Conservation (phyloP, 768 basidiomycete species). For the Tulasnella sp. region DNA sequence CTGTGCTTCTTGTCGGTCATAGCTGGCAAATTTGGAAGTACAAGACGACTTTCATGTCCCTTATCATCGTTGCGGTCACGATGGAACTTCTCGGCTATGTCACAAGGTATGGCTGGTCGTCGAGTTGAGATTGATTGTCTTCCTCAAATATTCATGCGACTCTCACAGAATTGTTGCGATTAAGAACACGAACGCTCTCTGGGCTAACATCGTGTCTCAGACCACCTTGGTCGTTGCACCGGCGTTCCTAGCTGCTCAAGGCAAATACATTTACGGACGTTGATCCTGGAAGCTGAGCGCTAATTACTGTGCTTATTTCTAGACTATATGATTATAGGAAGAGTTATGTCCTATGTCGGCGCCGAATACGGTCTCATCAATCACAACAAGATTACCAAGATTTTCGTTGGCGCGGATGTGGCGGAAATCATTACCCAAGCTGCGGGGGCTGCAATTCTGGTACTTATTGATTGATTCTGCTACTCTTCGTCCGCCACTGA, state of each 20-base stretch:
- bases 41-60: background rate
- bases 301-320: background rate
- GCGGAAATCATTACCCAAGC: constrained; percentile 14
- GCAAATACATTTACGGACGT: background rate
- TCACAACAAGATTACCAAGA: constrained; percentile 14
- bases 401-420: constrained; percentile 14
- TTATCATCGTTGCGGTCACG: background rate
- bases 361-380: background rate
- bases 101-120: background rate
- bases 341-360: constrained; percentile 15
- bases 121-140: background rate
- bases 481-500: background rate
- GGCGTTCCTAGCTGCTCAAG: constrained; percentile 15
- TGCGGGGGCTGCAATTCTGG: background rate
- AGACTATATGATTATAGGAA: constrained; percentile 16
- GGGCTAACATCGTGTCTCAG: constrained; percentile 1
- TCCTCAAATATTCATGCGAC: too few relatives aligned
- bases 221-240: constrained; percentile 11
- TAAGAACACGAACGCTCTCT: background rate
- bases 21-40: background rate
- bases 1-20: background rate
- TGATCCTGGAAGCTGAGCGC: too few relatives aligned
- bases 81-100: constrained; percentile 1
- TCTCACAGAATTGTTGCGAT: background rate
- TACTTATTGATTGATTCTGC: background rate